Base-by-base conservation (phyloP, 164 flowering plant genomes). In the Macadamia tetraphylla region DNA sequence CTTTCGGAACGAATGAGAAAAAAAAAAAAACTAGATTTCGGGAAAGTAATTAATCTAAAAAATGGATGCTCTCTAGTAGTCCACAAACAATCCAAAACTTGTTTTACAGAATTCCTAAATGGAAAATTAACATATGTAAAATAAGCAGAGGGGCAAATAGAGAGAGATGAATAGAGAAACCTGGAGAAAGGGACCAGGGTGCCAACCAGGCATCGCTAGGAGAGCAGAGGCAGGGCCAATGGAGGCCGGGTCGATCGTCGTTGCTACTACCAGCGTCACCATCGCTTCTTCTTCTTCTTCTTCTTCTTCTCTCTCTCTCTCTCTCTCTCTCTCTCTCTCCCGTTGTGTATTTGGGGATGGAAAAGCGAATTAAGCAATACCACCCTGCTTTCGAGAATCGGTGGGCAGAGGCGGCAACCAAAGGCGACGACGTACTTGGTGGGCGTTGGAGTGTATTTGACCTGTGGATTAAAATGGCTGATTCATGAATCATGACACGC, bases 141-240 rank as follows among this genome's bases (percentile, higher is more conserved):
- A 10, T n/a, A 60, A 12, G 61, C 14, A 48, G 40, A 35, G 40
- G 40, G 40, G 3, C 40, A 35, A 2, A 35, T 2, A 35, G 40
- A 35, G 40, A 35, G 40, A 17, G 57, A n/a, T 42, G 43, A 14
- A 29, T 23, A 15, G 56, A 9, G 60, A 72, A 55, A 88, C 89
- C 88, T 83, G 81, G 29, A 85, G 32, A 55, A 72, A 72, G 13
- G 93, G 96, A 44, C 94, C 89, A 13, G 90, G 87, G 6, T 72
- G 73, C 98, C 96, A 94, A 17, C 86, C 90, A 62, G 96, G 90
- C 94, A 89, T 88, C 76, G 93, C 73, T 6, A 91, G 64, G 62
- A 94, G 88, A 9, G 88, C 84, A 4, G 82, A 76, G 29, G 97
- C 96, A 0, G 98, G 94, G 74, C 88, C 87, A 32, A 87, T 79